These are phyloP conservation scores for Ogataea zsoltii DNA, from an alignment of 805 yeast species.

Conservation along the genomic window DNA sequence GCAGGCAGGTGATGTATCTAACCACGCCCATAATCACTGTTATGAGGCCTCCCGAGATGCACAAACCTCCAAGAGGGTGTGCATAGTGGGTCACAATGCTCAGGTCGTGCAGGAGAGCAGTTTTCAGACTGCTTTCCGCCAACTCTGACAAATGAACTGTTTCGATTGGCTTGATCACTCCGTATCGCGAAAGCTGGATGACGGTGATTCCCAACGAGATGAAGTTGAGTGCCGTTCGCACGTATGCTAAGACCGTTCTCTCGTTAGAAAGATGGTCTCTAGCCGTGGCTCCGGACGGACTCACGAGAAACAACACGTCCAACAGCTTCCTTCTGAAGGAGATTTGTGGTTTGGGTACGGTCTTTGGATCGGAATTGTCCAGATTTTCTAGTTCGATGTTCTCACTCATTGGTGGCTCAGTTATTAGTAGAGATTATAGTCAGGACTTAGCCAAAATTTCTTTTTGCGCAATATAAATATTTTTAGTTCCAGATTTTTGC, in stretches of 20 bases:
- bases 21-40: conserved; percentile 44
- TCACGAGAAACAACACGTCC: not conserved
- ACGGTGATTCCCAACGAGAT: conserved; percentile 55
- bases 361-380: not conserved
- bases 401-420: not conserved
- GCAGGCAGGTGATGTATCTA: conserved; percentile 48
- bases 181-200: conserved; percentile 50
- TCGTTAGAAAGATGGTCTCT: conserved; percentile 65
- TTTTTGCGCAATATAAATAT: too few relatives aligned
- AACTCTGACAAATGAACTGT: conserved; percentile 4
- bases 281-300: conserved; percentile 44
- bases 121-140: conserved; percentile 4
- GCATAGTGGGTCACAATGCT: conserved; percentile 17
- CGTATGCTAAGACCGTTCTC: conserved; percentile 60
- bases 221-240: conserved; percentile 54
- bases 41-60: conserved; percentile 44
- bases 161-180: conserved; percentile 18
- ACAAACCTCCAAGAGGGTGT: conserved; percentile 31
- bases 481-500: not conserved
- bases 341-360: not conserved
- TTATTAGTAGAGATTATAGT: too few relatives aligned
- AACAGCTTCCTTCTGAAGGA: not conserved
- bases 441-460: too few relatives aligned
- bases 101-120: conserved; percentile 11
- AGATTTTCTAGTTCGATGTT: not conserved